These are phyloP conservation scores for Malbranchea zuffiana DNA, from an alignment of 2,329 filamentous ascomycete genomes.

Conservation along the genomic window DNA sequence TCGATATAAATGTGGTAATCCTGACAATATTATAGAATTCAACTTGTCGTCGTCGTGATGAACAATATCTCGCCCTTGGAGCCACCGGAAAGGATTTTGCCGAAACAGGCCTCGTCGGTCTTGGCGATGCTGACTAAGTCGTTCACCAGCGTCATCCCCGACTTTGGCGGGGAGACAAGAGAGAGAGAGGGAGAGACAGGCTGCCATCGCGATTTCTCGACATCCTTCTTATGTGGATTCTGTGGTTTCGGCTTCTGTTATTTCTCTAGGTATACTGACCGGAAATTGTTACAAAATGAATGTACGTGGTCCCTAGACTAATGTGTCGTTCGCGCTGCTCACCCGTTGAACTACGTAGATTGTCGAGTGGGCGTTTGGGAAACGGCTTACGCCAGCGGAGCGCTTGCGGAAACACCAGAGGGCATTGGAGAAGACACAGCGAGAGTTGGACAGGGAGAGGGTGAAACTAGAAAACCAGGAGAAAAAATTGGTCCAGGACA, in stretches of 20 bases:
- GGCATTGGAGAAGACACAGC: slow-evolving; percentile 91
- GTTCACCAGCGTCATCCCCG: no score
- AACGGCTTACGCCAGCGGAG: slow-evolving; percentile 89
- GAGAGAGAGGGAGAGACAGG: no score
- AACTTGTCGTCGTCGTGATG: no score
- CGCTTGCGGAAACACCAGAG: slow-evolving; percentile 65
- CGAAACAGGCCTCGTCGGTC: no score
- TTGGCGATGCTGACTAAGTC: no score
- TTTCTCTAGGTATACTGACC: neutral
- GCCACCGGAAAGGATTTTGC: no score
- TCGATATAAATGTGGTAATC: no score
- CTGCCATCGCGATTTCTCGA: no score
- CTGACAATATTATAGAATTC: no score
- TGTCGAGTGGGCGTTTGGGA: slow-evolving; percentile 97
- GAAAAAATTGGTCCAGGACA: slow-evolving; percentile 90
- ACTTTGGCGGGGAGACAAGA: no score
- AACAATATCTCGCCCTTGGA: no score
- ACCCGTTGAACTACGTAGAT: slow-evolving; percentile 52
- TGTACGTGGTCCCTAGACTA: slow-evolving; percentile 4
- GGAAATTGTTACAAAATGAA: slow-evolving; percentile 6
- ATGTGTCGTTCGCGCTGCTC: slow-evolving; percentile 4
- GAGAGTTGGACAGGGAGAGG: slow-evolving; percentile 87
- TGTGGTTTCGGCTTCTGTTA: no score
- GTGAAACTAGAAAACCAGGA: slow-evolving; percentile 97
- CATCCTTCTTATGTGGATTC: neutral